Conservation (phyloP, 495 filamentous ascomycete genomes). For the Neohortaea acidophila region DNA sequence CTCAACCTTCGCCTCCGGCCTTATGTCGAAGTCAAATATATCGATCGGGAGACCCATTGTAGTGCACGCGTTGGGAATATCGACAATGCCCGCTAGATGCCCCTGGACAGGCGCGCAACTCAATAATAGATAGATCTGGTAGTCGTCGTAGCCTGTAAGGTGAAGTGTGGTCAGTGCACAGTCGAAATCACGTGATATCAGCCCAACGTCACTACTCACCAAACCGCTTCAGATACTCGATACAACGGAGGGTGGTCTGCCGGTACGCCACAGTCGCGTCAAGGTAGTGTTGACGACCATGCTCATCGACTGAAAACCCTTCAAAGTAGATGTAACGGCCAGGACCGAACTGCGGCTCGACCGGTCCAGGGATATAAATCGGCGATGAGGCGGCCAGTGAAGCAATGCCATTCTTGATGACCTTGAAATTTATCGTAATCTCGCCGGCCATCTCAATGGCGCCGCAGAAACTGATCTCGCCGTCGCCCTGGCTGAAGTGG, state of each 20-base stretch:
- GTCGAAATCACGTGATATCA: neutral
- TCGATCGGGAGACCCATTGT: conserved; percentile 84
- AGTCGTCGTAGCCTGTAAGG: conserved; percentile 39
- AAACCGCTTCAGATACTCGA: conserved; percentile 77
- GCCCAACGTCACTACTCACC: conserved; percentile 33
- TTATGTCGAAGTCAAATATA: conserved; percentile 92
- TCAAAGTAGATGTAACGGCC: conserved; percentile 83
- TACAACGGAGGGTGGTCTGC: conserved; percentile 64
- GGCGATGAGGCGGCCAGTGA: conserved; percentile 71
- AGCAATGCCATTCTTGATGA: conserved; percentile 71
- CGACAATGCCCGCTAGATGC: conserved; percentile 85
- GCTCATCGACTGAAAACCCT: conserved; percentile 83
- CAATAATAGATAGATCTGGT: conserved; percentile 81
- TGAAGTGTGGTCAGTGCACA: neutral
- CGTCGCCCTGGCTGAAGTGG: conserved; percentile 49
- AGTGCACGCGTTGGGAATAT: conserved; percentile 73
- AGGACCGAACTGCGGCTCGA: conserved; percentile 82
- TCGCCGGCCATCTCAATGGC: conserved; percentile 94
- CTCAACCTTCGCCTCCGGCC: conserved; percentile 46
- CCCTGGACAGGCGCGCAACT: conserved; percentile 85
- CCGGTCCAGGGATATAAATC: conserved; percentile 78
- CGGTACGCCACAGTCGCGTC: conserved; percentile 88
- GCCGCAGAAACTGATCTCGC: conserved; percentile 91
- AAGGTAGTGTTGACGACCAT: conserved; percentile 85
- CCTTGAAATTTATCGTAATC: conserved; percentile 79